phyloP scores from a whole-genome alignment of 2,329 filamentous ascomycete species.

The Neocatenulostroma microsporum region DNA sequence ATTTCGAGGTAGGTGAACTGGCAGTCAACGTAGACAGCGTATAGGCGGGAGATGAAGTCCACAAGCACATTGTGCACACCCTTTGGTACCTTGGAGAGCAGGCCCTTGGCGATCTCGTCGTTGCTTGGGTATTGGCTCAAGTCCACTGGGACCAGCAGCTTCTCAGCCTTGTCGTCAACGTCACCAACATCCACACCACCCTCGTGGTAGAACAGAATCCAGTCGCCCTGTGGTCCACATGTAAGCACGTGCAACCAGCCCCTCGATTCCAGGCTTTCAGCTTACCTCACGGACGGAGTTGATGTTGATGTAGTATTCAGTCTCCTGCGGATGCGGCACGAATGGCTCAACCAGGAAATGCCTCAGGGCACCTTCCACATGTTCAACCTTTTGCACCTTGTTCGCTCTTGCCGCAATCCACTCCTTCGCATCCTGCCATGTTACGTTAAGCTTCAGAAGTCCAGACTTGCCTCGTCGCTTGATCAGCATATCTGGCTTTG shows the following conservation, averaged over 20 bases:
- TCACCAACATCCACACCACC: slow-evolving; percentile 99
- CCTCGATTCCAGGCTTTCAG: slow-evolving; percentile 22
- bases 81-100: slow-evolving; percentile 88
- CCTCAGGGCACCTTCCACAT: slow-evolving; percentile 76
- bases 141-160: slow-evolving; percentile 94
- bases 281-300: slow-evolving; percentile 99
- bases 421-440: slow-evolving; percentile 84
- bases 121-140: slow-evolving; percentile 92
- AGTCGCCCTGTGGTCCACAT: slow-evolving; percentile 66
- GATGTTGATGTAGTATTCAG: slow-evolving; percentile 99
- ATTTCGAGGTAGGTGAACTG: slow-evolving; percentile 99
- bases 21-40: slow-evolving; percentile 98
- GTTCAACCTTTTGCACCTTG: slow-evolving; percentile 90
- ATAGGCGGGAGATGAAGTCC: slow-evolving; percentile 97
- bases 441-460: slow-evolving; percentile 92
- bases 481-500: slow-evolving; percentile 99
- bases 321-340: slow-evolving; percentile 87
- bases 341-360: slow-evolving; percentile 98
- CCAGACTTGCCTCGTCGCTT: slow-evolving; percentile 99
- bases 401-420: slow-evolving; percentile 91
- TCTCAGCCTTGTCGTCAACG: slow-evolving; percentile 98
- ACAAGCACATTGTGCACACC: slow-evolving; percentile 97
- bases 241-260: slow-evolving; percentile 22
- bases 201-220: slow-evolving; percentile 99
- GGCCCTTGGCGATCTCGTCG: slow-evolving; percentile 74